These are phyloP conservation scores for Elsinoe ampelina DNA, from an alignment of 2,329 filamentous ascomycete species.

Conservation along the genomic window DNA sequence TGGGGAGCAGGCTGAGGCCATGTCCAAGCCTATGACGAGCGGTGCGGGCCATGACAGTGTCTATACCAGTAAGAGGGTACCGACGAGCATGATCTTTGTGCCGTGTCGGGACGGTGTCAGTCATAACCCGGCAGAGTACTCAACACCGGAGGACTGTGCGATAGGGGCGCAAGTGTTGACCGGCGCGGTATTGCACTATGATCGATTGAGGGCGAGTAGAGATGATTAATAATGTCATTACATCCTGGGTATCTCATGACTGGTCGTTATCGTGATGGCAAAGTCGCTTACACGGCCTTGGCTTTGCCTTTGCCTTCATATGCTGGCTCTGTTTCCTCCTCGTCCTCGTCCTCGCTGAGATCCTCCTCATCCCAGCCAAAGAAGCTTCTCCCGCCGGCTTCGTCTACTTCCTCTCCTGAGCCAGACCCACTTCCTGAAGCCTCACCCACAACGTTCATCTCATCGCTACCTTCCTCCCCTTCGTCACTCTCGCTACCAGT, in stretches of 20 bases:
- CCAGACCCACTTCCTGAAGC: conserved; percentile 21
- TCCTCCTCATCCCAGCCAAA: conserved; percentile 63
- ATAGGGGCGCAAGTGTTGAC: conserved; percentile 41
- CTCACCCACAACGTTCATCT: conserved; percentile 23
- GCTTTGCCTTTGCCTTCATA: conserved; percentile 32
- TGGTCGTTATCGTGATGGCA: conserved; percentile 8
- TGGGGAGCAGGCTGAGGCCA: conserved; percentile 40
- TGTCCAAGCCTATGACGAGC: conserved; percentile 46
- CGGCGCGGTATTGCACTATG: conserved; percentile 42
- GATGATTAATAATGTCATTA: conserved; percentile 5
- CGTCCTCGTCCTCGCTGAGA: conserved; percentile 38
- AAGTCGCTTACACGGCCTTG: conserved; percentile 8
- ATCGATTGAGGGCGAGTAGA: conserved; percentile 34
- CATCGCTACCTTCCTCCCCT: conserved; percentile 29
- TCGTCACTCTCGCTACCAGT: conserved; percentile 37
- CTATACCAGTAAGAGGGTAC: conserved; percentile 35
- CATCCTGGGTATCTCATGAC: neutral
- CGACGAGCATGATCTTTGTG: conserved; percentile 42
- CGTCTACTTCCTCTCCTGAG: conserved; percentile 30
- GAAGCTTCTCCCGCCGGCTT: conserved; percentile 42
- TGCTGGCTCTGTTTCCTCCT: conserved; percentile 12
- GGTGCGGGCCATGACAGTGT: conserved; percentile 56
- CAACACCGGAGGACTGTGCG: conserved; percentile 37
- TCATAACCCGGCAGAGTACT: conserved; percentile 40
- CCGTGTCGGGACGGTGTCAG: conserved; percentile 40